phyloP scores from a whole-genome alignment of 768 basidiomycete species.

The Russula compacta region DNA sequence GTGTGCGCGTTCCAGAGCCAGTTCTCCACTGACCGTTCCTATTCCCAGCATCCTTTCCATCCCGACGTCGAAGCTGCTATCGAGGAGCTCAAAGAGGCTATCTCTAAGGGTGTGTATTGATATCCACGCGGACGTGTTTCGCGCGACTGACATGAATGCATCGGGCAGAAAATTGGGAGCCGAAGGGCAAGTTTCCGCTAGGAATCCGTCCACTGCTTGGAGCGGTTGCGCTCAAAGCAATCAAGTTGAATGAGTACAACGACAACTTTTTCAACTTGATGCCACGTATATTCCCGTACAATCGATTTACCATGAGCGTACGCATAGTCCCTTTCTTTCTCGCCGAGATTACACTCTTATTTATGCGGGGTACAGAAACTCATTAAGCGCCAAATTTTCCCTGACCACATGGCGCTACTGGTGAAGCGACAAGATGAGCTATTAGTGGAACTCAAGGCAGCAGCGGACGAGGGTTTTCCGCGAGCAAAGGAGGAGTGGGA shows the following conservation, averaged over 20 bases:
- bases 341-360: neutral
- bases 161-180: conserved; percentile 57
- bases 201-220: conserved; percentile 62
- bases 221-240: conserved; percentile 67
- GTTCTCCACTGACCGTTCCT: neutral
- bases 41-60: conserved; percentile 53
- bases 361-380: conserved; percentile 55
- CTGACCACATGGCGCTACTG: conserved; percentile 59
- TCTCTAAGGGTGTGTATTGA: conserved; percentile 42
- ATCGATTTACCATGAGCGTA: conserved; percentile 88
- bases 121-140: neutral
- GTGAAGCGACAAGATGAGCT: conserved; percentile 60
- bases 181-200: conserved; percentile 87
- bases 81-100: conserved; percentile 49
- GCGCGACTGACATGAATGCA: neutral
- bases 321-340: conserved; percentile 23
- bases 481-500: conserved; percentile 74
- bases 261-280: conserved; percentile 88
- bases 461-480: conserved; percentile 56
- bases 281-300: conserved; percentile 86
- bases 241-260: conserved; percentile 80
- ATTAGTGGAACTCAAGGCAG: conserved; percentile 48
- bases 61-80: conserved; percentile 56
- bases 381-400: conserved; percentile 81
- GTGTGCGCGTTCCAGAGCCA: neutral